phyloP scores from a whole-genome alignment of 2,329 filamentous ascomycete genomes.

The Ophiostoma sp. region DNA sequence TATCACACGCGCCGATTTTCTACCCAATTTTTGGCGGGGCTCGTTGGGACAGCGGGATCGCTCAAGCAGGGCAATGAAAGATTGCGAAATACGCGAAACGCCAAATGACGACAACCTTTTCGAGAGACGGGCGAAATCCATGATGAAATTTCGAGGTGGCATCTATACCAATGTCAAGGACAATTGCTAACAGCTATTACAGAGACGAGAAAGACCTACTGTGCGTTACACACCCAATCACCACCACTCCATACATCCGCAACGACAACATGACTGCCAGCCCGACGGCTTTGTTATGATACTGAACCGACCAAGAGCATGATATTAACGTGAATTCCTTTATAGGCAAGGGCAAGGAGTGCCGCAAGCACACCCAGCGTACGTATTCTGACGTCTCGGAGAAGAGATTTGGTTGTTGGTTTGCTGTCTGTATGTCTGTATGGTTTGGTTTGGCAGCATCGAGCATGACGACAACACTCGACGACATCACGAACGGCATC shows the following conservation, averaged over 20 bases:
- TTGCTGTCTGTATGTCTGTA: background rate
- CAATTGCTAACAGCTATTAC: slow-evolving; percentile 23
- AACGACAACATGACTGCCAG: slow-evolving; percentile 6
- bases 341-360: slow-evolving; percentile 69
- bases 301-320: background rate
- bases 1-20: background rate
- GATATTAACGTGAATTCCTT: slow-evolving; percentile 23
- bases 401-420: background rate
- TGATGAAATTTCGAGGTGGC: background rate
- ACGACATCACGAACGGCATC: background rate
- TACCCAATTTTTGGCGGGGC: background rate
- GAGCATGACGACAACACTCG: background rate
- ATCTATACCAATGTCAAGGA: background rate
- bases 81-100: background rate
- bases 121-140: background rate
- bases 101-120: background rate
- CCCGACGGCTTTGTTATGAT: slow-evolving; percentile 6
- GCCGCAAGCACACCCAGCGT: slow-evolving; percentile 66
- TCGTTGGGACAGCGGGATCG: background rate
- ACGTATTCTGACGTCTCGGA: slow-evolving; percentile 19
- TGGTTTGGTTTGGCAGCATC: background rate
- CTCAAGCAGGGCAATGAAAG: background rate
- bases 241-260: background rate
- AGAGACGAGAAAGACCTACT: slow-evolving; percentile 31
- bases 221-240: slow-evolving; percentile 22